Base-by-base conservation (phyloP, 768 basidiomycete genomes). In the Tulasnella sp. region DNA sequence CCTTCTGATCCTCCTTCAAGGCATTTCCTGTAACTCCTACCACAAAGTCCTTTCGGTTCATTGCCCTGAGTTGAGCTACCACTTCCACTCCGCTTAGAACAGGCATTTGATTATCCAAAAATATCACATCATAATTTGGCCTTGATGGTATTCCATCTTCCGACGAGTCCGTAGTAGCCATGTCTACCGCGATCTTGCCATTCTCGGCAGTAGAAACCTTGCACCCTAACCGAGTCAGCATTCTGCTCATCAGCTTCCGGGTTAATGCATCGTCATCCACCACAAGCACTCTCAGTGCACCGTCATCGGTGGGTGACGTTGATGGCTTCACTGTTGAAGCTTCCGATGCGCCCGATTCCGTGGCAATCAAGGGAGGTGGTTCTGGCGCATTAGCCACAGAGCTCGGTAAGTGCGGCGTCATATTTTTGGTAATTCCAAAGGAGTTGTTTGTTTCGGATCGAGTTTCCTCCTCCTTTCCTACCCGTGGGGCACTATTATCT, bases 251-350 rank as follows among this genome's bases (percentile, higher is more conserved):
- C 54, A 91, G 67, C 45, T 74, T 78, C 45, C 88, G 74, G 45
- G 89, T 90, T 48, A 90, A 64, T 9, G 72, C 65, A 63, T 92
- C 89, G 59, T 91, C 85, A 58, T 89, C 87, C 0, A 89, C 87
- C 3, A 89, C 83, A 16, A 88, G 70, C 40, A 84, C 83, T 12
- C 71, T 70, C 57, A 87, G 61, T 22, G 33, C 39, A 6, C 71
- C 73, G 4, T 70, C 64, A 4, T 37, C 22, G 22, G 5, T 46
- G 37, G 5, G 57, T 31, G 12, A 47, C 45, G 44, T 54, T 53
- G 35, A 51, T 37, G 40, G 58, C 48, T 52, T 50, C 28, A 45
- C 48, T 53, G 45, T 25, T 8, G 55, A 32, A 8, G 40, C 22
- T 25, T 49, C 49, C 1, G 44, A 6, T 9, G 34, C 20, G 13